Conservation (phyloP, 2,329 filamentous ascomycete genomes). For the Venturia carpophila region DNA sequence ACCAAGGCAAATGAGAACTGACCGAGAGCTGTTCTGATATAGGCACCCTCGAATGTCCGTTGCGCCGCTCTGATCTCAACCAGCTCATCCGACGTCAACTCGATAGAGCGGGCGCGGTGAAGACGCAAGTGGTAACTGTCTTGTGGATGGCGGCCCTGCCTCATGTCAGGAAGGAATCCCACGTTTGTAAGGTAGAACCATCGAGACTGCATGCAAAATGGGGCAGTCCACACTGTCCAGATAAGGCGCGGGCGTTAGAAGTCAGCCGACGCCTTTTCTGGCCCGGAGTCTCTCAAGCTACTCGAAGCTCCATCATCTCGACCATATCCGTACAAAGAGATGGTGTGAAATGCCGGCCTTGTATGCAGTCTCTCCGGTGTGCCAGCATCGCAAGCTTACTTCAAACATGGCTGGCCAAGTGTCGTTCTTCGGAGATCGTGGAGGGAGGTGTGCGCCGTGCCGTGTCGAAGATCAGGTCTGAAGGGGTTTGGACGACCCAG, state of each 20-base stretch:
- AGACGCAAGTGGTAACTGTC: conserved; percentile 70
- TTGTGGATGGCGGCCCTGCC: conserved; percentile 51
- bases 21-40: conserved; percentile 86
- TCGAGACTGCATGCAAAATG: background rate
- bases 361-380: background rate
- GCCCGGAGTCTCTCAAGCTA: background rate
- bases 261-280: background rate
- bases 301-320: background rate
- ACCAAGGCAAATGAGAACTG: conserved; percentile 95
- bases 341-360: background rate
- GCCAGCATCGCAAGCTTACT: conserved; percentile 17
- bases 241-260: background rate
- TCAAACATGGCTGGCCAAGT: conserved; percentile 21
- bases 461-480: background rate
- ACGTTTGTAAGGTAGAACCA: background rate
- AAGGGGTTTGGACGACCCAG: background rate
- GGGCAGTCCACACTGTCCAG: background rate
- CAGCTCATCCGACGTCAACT: conserved; percentile 75
- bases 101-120: conserved; percentile 75
- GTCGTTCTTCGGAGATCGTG: background rate
- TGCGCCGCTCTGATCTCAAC: conserved; percentile 93
- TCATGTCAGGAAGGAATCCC: background rate
- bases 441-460: background rate
- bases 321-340: background rate
- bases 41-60: conserved; percentile 93